Conservation (phyloP, 1,139 yeast species). For the Suhomyces ambrosiae region DNA sequence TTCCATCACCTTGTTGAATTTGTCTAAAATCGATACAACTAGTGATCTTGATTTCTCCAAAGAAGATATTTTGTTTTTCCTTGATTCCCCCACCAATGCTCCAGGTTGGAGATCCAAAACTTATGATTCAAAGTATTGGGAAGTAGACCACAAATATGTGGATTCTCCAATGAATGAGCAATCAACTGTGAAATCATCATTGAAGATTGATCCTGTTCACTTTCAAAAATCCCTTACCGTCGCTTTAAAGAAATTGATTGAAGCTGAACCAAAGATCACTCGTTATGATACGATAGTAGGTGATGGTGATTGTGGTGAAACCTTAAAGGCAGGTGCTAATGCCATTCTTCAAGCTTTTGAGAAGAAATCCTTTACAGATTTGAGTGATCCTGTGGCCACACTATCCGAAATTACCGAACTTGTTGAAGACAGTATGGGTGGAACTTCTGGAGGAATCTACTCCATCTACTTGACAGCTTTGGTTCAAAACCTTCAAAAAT, state of each 20-base stretch:
- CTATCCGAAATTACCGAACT: conserved; percentile 54
- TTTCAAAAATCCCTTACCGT: conserved; percentile 42
- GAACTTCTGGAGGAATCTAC: conserved; percentile 93
- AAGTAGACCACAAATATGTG: conserved; percentile 16
- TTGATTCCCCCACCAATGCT: conserved; percentile 74
- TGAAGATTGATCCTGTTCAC: conserved; percentile 43
- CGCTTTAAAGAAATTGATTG: conserved; percentile 54
- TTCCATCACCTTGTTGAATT: conserved; percentile 74
- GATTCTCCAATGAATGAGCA: conserved; percentile 38
- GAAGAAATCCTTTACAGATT: conserved; percentile 30
- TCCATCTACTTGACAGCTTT: conserved; percentile 78
- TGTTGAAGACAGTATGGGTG: conserved; percentile 92
- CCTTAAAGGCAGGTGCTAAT: conserved; percentile 78
- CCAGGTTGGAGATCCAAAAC: conserved; percentile 74
- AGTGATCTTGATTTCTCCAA: conserved; percentile 30
- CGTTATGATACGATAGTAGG: conserved; percentile 88
- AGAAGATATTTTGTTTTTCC: conserved; percentile 43
- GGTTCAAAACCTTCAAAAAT: conserved; percentile 37
- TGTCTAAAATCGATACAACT: conserved; percentile 44
- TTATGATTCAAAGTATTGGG: conserved; percentile 31
- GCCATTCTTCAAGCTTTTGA: conserved; percentile 62
- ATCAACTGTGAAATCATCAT: conserved; percentile 29
- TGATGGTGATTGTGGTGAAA: conserved; percentile 97
- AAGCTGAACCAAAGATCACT: conserved; percentile 78
- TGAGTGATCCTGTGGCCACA: conserved; percentile 55